These are phyloP conservation scores for Podila epigama DNA, from an alignment of 192 early-diverging fungal genomes.

Conservation along the genomic window DNA sequence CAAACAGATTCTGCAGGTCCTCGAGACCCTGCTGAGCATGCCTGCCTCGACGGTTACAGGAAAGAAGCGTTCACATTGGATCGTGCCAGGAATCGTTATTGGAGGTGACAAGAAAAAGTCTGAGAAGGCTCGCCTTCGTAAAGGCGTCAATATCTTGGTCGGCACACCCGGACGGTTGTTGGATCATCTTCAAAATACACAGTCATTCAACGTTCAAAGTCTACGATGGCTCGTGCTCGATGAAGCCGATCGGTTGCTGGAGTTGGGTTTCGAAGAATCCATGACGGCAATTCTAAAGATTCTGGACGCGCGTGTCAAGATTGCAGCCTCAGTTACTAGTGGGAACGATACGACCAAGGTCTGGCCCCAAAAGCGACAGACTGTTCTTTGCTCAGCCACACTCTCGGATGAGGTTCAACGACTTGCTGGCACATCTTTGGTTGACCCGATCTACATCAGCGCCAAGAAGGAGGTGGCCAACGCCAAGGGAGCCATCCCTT, in stretches of 20 bases:
- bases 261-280: slow-evolving; percentile 91
- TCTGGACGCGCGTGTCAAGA: slow-evolving; percentile 60
- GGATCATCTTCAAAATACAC: slow-evolving; percentile 85
- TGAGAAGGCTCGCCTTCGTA: slow-evolving; percentile 82
- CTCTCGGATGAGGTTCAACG: slow-evolving; percentile 83
- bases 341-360: slow-evolving; percentile 36
- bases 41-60: slow-evolving; percentile 52
- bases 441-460: slow-evolving; percentile 82
- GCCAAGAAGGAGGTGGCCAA: slow-evolving; percentile 57
- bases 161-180: slow-evolving; percentile 95
- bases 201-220: slow-evolving; percentile 83
- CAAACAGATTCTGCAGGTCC: slow-evolving; percentile 87
- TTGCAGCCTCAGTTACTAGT: slow-evolving; percentile 31
- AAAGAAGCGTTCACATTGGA: slow-evolving; percentile 70
- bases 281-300: slow-evolving; percentile 73
- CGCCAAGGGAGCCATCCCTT: slow-evolving; percentile 27
- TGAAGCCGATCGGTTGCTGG: slow-evolving; percentile 96
- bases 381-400: slow-evolving; percentile 92
- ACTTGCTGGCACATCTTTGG: slow-evolving; percentile 80
- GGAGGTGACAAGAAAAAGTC: slow-evolving; percentile 85
- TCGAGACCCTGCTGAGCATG: slow-evolving; percentile 74
- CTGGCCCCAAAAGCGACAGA: slow-evolving; percentile 75
- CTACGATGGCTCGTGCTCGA: slow-evolving; percentile 97
- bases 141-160: slow-evolving; percentile 90
- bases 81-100: slow-evolving; percentile 83